These are phyloP conservation scores for Truncatella angustata DNA, from an alignment of 2,329 filamentous ascomycete species.

Conservation along the genomic window DNA sequence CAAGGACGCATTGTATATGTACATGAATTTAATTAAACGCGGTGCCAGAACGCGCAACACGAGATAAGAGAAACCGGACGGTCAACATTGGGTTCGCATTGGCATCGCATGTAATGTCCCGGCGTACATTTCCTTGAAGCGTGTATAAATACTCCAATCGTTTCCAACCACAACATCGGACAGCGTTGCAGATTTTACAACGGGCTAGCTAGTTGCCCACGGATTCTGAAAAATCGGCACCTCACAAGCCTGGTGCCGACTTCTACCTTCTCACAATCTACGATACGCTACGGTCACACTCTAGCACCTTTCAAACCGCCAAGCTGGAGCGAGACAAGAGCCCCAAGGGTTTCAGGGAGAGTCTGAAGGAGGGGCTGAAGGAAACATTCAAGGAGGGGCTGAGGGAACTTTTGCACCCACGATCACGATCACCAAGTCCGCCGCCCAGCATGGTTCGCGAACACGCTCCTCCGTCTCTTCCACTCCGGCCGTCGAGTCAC, in stretches of 20 bases:
- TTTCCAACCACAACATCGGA: not conserved
- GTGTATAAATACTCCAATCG: not conserved
- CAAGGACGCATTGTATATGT: not conserved
- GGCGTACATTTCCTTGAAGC: not conserved
- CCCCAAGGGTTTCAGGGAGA: conserved; percentile 13
- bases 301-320: not conserved
- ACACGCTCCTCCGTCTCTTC: conserved; percentile 44
- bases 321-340: conserved; percentile 11
- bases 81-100: conserved; percentile 16
- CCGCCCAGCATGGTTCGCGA: conserved; percentile 43
- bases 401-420: conserved; percentile 12
- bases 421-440: conserved; percentile 9
- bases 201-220: too few relatives aligned
- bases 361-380: conserved; percentile 14
- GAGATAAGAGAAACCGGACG: not conserved
- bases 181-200: not conserved
- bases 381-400: conserved; percentile 11
- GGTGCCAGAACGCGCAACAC: not conserved
- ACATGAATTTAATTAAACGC: not conserved
- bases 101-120: not conserved
- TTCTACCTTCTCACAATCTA: too few relatives aligned
- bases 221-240: too few relatives aligned
- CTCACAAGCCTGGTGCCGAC: conserved; percentile 21
- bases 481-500: conserved; percentile 35
- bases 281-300: not conserved